Evolutionary conservation across 1,139 yeast genomes (phyloP).

Genomic region (Pneumocystis oryctolagi): DNA sequence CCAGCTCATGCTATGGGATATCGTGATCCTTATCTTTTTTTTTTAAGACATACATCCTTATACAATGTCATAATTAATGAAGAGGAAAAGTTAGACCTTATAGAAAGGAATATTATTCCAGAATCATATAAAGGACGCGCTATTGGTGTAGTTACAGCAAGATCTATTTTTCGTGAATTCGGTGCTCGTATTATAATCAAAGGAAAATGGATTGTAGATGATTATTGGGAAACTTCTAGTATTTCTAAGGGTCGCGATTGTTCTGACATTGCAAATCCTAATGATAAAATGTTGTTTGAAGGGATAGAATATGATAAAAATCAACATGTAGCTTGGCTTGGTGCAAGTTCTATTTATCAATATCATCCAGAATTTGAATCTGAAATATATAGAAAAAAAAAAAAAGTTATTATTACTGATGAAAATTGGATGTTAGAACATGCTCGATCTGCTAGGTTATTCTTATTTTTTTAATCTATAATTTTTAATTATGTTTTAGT

Average conservation of each 20-base stretch:
- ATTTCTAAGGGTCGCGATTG: conserved; percentile 56
- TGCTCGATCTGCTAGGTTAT: conserved; percentile 48
- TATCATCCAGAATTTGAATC: conserved; percentile 18
- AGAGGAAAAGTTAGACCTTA: conserved; percentile 68
- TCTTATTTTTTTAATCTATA: not conserved
- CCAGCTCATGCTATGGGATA: conserved; percentile 92
- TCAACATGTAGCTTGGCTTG: conserved; percentile 41
- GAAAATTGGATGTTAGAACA: conserved; percentile 81
- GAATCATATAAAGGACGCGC: conserved; percentile 82
- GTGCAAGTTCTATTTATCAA: conserved; percentile 32
- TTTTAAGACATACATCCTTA: conserved; percentile 65
- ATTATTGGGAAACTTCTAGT: conserved; percentile 70
- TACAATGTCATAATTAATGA: conserved; percentile 63
- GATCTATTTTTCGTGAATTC: conserved; percentile 78
- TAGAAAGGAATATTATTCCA: conserved; percentile 70
- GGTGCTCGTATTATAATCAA: conserved; percentile 73
- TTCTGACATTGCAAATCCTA: conserved; percentile 71
- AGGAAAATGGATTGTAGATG: conserved; percentile 73
- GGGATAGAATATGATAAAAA: conserved; percentile 34
- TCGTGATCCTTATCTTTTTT: conserved; percentile 78
- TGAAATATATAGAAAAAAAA: conserved; percentile 22
- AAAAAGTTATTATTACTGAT: conserved; percentile 34
- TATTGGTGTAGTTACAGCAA: conserved; percentile 79
- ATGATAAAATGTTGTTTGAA: conserved; percentile 34
- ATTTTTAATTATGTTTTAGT: not conserved